Evolutionary conservation across 345 rosid genomes (phyloP), one percentile per base, ranked within the genome.

Genomic region (Clausena lansium): DNA sequence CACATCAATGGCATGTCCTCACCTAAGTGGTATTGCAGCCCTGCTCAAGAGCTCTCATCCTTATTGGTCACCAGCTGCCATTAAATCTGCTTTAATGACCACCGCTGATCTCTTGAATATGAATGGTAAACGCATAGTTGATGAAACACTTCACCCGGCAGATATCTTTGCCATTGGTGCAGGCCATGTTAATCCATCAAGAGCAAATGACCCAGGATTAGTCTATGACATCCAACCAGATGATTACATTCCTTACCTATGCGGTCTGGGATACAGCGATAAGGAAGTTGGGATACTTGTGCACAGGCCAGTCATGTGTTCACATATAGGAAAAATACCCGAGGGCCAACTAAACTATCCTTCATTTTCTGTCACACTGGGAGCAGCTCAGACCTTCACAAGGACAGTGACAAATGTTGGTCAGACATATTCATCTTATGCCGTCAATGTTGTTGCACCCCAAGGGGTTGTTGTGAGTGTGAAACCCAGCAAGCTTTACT

Each of bases 1-100:
- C n/a, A 89, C 88, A 35, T 87, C 92, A 35, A 87, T 84, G 91
- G 70, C 92, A 11, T 89, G 90, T 75, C 89, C 87, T 55, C 91
- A 87, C 50, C 83, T 87, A 0, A 81, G 88, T 59, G 92, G 88
- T 24, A 69, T 86, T 33, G 88, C 88, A 3, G 87, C 91, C 4
- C 39, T 89, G 71, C 77, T 89, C 58, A 87, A 81, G 77, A 79
- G 78, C 54, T 70, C 85, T 22, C 88, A 86, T 39, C 91, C 87
- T 4, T 50, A 50, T 28, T 89, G 89, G 92, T 78, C 81, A 19
- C 87, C 88, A 6, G 87, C 87, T 4, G 90, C 88, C 58, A 81
- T 84, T 47, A 85, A 79, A 74, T 89, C 90, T 11, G 90, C 92
- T 11, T 80, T 89, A 38, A 85, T 87, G 84, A 89, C 90, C 13